These are phyloP conservation scores for Sporothrix curviconia DNA, from an alignment of 2,329 filamentous ascomycete species.

Conservation along the genomic window DNA sequence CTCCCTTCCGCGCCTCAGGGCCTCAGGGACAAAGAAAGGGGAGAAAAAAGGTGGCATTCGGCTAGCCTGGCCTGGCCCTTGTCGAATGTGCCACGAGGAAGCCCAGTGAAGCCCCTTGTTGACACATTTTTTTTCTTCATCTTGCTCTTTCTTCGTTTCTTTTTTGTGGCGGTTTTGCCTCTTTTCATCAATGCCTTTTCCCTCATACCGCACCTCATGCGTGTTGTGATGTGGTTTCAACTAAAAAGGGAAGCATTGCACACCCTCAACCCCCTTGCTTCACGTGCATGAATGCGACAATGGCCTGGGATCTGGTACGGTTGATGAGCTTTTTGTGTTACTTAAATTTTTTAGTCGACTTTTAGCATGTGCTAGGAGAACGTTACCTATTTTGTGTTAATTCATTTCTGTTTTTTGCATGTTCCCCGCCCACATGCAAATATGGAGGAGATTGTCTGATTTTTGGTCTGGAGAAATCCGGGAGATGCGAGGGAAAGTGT, in stretches of 20 bases:
- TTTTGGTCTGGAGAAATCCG: not conserved
- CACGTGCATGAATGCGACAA: not conserved
- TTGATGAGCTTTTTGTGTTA: not conserved
- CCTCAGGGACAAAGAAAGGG: not conserved
- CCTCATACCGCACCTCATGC: too few relatives aligned
- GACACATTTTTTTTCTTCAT: not conserved
- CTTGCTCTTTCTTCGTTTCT: not conserved
- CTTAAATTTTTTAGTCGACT: not conserved
- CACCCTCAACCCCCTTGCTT: not conserved
- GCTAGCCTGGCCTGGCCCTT: too few relatives aligned
- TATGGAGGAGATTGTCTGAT: not conserved
- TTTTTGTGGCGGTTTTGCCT: not conserved
- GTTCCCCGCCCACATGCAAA: conserved; percentile 9
- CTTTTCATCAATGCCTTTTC: too few relatives aligned
- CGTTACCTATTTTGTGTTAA: not conserved
- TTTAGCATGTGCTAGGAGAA: not conserved
- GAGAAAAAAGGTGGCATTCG: too few relatives aligned
- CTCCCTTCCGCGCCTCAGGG: too few relatives aligned
- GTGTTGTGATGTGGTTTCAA: too few relatives aligned
- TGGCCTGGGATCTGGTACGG: not conserved
- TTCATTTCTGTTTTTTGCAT: not conserved
- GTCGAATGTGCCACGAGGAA: not conserved
- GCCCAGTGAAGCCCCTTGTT: not conserved
- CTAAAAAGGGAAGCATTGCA: too few relatives aligned
- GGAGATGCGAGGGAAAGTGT: not conserved